phyloP scores from a whole-genome alignment of 805 yeast genomes.

The Metschnikowia proteae region DNA sequence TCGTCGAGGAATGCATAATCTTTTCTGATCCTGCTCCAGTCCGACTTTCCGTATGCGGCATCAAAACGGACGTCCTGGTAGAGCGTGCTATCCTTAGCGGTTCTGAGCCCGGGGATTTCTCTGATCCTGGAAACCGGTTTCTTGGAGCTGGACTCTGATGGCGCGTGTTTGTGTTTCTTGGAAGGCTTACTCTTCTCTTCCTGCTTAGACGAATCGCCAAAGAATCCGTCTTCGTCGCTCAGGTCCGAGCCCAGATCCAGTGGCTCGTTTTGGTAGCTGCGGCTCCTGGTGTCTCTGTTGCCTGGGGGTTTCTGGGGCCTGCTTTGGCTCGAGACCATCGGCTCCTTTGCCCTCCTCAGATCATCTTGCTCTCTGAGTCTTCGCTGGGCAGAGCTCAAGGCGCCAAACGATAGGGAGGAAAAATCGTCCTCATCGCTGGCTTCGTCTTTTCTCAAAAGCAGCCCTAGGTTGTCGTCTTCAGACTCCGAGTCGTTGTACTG shows the following conservation, averaged over 20 bases:
- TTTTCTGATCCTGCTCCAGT: constrained; percentile 59
- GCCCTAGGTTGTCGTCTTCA: constrained; percentile 18
- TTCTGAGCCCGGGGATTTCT: constrained; percentile 64
- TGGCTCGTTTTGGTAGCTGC: constrained; percentile 11
- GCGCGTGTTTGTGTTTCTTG: constrained; percentile 75
- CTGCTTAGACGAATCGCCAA: constrained; percentile 6
- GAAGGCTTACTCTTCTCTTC: constrained; percentile 10
- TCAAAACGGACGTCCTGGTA: constrained; percentile 88
- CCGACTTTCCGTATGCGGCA: constrained; percentile 82
- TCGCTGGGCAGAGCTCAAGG: constrained; percentile 57
- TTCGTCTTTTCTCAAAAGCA: constrained; percentile 10
- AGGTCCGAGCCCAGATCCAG: constrained; percentile 18
- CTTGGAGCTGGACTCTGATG: constrained; percentile 73
- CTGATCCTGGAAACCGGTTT: constrained; percentile 66
- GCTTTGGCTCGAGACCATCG: background rate
- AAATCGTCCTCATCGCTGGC: constrained; percentile 42
- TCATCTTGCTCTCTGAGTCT: constrained; percentile 31
- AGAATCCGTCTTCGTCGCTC: constrained; percentile 13
- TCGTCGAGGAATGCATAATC: constrained; percentile 85
- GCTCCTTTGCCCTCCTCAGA: constrained; percentile 11
- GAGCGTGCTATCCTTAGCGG: constrained; percentile 35
- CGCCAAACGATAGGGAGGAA: constrained; percentile 58
- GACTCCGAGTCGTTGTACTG: constrained; percentile 17
- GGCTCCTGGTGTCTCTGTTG: constrained; percentile 14
- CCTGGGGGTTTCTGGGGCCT: constrained; percentile 5